phyloP scores from a whole-genome alignment of 2,329 filamentous ascomycete species.

The Claviceps capensis region DNA sequence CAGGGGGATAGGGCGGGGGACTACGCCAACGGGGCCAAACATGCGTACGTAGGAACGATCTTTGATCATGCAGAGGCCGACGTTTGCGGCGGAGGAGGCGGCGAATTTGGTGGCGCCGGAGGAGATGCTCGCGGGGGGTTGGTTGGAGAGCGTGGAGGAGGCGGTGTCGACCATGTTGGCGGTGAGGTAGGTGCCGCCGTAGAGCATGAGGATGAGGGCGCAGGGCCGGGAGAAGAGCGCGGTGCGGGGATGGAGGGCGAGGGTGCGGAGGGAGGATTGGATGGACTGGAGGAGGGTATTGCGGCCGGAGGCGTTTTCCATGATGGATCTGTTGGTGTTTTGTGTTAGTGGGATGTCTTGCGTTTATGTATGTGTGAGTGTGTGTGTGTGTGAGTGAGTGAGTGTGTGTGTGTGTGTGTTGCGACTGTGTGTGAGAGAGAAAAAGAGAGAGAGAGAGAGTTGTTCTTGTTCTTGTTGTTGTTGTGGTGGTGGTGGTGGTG shows the following conservation, averaged over 20 bases:
- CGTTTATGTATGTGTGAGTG: too few relatives aligned
- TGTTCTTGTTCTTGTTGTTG: not conserved
- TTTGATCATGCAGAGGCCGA: constrained; percentile 78
- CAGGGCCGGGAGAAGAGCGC: constrained; percentile 54
- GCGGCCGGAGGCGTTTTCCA: constrained; percentile 67
- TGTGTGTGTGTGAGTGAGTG: too few relatives aligned
- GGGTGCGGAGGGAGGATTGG: constrained; percentile 38
- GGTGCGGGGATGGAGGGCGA: constrained; percentile 45
- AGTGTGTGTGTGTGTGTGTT: too few relatives aligned
- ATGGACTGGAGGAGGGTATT: constrained; percentile 46
- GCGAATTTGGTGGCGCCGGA: constrained; percentile 69
- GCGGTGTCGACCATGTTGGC: constrained; percentile 79
- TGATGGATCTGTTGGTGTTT: constrained; percentile 45
- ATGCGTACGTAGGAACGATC: constrained; percentile 74
- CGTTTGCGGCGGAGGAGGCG: constrained; percentile 68
- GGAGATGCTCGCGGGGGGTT: constrained; percentile 49
- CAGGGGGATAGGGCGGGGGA: constrained; percentile 46
- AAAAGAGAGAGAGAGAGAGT: too few relatives aligned
- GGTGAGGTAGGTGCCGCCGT: constrained; percentile 79
- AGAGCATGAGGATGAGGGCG: constrained; percentile 58
- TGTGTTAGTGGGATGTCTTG: too few relatives aligned
- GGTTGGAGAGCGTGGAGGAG: constrained; percentile 46
- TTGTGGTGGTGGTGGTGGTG: not conserved
- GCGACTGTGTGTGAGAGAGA: too few relatives aligned
- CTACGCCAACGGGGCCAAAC: constrained; percentile 50